Conservation (phyloP, 768 basidiomycete genomes). For the Serendipita sp. region DNA sequence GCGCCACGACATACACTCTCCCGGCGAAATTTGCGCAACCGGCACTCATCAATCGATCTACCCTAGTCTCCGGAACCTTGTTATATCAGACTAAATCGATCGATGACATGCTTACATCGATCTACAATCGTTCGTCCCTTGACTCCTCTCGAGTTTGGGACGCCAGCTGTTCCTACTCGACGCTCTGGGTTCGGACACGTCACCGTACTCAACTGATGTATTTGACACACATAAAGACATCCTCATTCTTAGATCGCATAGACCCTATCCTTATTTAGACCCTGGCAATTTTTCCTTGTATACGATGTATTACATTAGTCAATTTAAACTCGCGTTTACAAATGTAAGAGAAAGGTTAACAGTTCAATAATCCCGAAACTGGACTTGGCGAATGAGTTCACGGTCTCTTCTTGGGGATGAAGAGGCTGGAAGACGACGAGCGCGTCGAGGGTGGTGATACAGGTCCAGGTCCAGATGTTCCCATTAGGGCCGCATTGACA, state of each 20-base stretch:
- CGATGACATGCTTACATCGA: not conserved
- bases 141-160: no score
- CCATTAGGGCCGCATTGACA: not conserved
- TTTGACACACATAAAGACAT: not conserved
- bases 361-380: not conserved
- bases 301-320: not conserved
- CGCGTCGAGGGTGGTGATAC: not conserved
- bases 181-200: no score
- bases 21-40: not conserved
- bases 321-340: not conserved
- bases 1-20: not conserved
- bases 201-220: no score
- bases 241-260: not conserved
- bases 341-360: not conserved
- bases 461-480: no score
- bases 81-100: slow-evolving; percentile 1
- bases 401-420: not conserved
- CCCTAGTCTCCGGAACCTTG: slow-evolving; percentile 1
- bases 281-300: not conserved
- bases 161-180: no score
- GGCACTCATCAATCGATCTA: not conserved
- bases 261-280: not conserved
- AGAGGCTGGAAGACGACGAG: not conserved
- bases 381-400: not conserved
- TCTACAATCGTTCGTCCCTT: no score